A percentile compares a stretch with the other conserved stretches of the same genome.
Evolutionary conservation across 495 filamentous ascomycete genomes (phyloP).

Genomic region (Trichoderma reesei): DNA sequence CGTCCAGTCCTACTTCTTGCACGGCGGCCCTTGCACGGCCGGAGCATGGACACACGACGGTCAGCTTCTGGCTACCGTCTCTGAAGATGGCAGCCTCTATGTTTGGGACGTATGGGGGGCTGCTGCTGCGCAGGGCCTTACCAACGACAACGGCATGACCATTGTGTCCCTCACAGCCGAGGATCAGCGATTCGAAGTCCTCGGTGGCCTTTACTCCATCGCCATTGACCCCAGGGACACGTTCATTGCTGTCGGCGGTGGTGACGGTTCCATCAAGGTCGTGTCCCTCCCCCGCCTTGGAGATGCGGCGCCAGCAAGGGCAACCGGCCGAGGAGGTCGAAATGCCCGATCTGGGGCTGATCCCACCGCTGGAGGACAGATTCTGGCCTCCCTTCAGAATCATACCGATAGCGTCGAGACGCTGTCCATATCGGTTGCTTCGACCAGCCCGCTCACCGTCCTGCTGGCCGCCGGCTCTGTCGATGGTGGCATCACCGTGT

Average conservation of each 20-base stretch:
- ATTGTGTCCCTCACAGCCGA: constrained; percentile 70
- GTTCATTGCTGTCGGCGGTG: constrained; percentile 79
- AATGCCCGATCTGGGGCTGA: constrained; percentile 17
- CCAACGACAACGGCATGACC: constrained; percentile 57
- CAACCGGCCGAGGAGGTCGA: constrained; percentile 17
- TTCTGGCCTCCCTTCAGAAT: constrained; percentile 56
- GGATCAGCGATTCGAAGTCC: constrained; percentile 85
- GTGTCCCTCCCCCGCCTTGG: constrained; percentile 71
- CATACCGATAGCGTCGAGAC: constrained; percentile 70
- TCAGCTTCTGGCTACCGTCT: constrained; percentile 78
- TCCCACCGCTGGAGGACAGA: constrained; percentile 27
- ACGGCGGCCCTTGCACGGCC: constrained; percentile 78
- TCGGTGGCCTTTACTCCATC: constrained; percentile 82
- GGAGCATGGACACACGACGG: constrained; percentile 88
- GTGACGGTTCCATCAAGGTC: constrained; percentile 70
- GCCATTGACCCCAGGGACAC: constrained; percentile 67
- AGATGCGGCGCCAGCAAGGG: constrained; percentile 31
- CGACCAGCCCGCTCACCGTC: constrained; percentile 51
- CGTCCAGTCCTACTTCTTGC: constrained; percentile 81
- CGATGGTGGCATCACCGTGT: constrained; percentile 82
- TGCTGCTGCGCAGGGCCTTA: constrained; percentile 63
- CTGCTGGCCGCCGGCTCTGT: constrained; percentile 83
- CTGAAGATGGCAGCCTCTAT: constrained; percentile 79
- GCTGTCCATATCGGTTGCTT: constrained; percentile 58
- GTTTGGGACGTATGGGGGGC: constrained; percentile 89